Base-by-base conservation (phyloP, 2,329 filamentous ascomycete species). In the Fusarium irregulare region DNA sequence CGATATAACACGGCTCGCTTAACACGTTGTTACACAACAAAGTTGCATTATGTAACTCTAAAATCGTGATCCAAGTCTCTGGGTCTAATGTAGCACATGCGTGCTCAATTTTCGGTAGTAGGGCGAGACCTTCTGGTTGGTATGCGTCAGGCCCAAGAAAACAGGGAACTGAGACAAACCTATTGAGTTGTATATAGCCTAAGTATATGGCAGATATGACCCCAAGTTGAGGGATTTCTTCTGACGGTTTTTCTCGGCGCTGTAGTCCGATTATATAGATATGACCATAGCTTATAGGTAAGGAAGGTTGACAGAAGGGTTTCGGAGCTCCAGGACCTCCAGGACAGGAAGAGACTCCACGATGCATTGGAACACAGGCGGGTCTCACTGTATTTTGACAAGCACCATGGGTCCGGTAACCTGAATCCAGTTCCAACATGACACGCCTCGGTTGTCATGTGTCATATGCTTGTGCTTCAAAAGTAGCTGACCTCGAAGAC, bases 41-140 rank as follows among this genome's bases (percentile, higher is more conserved):
- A 56, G 66, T 66, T n/a, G 61, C 66, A 66, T 69, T 46, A 53
- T 45, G 32, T 34, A 65, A 69, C 61, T 53, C 42, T 54, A 48
- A 30, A 64, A 70, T 62, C 60, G 60, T 55, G 51, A 53, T 62
- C 37, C 44, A 42, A 37, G 56, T 27, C 21, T 41, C 20, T 34
- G 32, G 42, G 56, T 66, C 23, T 37, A 47, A 51, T 28, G 23
- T 47, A 56, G 56, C 18, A 66, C 49, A 41, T 44, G 41, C 41
- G 41, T 18, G 34, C 50, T 49, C 61, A 67, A 42, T 56, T 42
- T 25, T 56, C 20, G 34, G 32, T 60, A 47, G 40, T 46, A n/a
- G 61, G 30, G 32, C 27, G 42, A 68, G 50, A 50, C 40, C 27
- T 27, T 54, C 20, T 27, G 37, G 37, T 34, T 66, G 45, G 50